Evolutionary conservation across 495 filamentous ascomycete genomes (phyloP).

Genomic region (Aspergillus wentii): DNA sequence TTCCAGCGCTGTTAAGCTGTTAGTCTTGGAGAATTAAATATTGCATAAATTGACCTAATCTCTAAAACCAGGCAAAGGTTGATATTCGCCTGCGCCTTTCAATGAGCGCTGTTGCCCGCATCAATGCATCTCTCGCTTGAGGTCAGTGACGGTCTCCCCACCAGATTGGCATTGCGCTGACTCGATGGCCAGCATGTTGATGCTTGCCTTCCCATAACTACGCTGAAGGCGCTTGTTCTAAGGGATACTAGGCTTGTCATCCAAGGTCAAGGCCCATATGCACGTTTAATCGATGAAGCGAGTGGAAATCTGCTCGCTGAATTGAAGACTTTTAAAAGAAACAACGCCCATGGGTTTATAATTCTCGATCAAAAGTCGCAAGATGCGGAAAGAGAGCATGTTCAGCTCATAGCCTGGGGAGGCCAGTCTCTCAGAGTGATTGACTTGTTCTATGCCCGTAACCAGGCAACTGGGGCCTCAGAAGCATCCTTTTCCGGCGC

Average conservation of each 20-base stretch:
- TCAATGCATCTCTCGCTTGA: slow-evolving; percentile 32
- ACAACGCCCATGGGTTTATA: slow-evolving; percentile 39
- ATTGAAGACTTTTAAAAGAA: slow-evolving; percentile 32
- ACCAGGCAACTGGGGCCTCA: slow-evolving; percentile 9
- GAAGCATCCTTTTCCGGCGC: slow-evolving; percentile 10
- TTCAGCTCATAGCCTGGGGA: slow-evolving; percentile 65
- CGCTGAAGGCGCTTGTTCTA: slow-evolving; percentile 27
- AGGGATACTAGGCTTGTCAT: slow-evolving; percentile 23
- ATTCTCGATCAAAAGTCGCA: slow-evolving; percentile 13
- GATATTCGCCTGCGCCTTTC: slow-evolving; percentile 3
- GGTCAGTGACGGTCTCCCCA: slow-evolving; percentile 18
- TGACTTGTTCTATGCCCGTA: slow-evolving; percentile 23
- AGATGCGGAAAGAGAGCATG: slow-evolving; percentile 15
- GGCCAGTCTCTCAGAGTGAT: slow-evolving; percentile 66
- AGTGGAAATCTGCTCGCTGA: slow-evolving; percentile 27
- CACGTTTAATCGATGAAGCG: slow-evolving; percentile 31
- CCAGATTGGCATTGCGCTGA: slow-evolving; percentile 8
- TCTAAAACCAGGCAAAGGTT: too few relatives aligned
- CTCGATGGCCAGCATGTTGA: slow-evolving; percentile 34
- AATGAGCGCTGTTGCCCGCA: slow-evolving; percentile 12
- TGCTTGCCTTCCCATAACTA: slow-evolving; percentile 43
- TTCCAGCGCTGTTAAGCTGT: too few relatives aligned
- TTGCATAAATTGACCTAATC: too few relatives aligned
- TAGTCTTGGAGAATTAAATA: slow-evolving; percentile 4
- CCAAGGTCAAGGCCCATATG: slow-evolving; percentile 37